Conservation (phyloP, 192 early-diverging fungal species). For the Entomortierella beljakovae region DNA sequence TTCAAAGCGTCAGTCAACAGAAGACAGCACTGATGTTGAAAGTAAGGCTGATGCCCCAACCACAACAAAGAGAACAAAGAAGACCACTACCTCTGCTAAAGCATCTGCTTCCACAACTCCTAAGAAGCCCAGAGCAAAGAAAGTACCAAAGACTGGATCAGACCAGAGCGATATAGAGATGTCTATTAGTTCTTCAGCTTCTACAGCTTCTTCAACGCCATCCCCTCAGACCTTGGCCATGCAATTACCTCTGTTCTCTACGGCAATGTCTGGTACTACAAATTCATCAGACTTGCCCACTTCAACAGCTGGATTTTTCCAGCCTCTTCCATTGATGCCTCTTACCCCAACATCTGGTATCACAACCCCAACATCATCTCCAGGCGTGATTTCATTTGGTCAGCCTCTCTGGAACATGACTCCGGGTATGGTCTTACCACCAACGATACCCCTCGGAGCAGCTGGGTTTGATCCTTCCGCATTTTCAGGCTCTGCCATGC, state of each 20-base stretch:
- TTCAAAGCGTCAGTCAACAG: conserved; percentile 44
- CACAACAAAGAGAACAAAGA: conserved; percentile 44
- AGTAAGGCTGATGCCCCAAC: conserved; percentile 17
- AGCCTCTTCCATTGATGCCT: conserved; percentile 33
- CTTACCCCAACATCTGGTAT: conserved; percentile 13
- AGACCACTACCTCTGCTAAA: conserved; percentile 18
- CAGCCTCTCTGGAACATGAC: conserved; percentile 48
- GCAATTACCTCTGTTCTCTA: conserved; percentile 16
- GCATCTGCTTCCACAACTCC: conserved; percentile 20
- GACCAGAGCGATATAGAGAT: conserved; percentile 54
- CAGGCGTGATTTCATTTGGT: conserved; percentile 30
- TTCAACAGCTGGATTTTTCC: conserved; percentile 45
- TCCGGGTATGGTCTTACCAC: conserved; percentile 40
- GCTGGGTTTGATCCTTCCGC: conserved; percentile 40
- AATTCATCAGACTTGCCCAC: conserved; percentile 21
- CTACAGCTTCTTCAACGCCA: conserved; percentile 27
- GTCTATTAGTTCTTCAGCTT: conserved; percentile 27
- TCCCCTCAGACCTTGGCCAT: conserved; percentile 38
- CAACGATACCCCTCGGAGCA: conserved; percentile 21
- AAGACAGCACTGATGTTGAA: conserved; percentile 31
- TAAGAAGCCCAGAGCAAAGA: conserved; percentile 49
- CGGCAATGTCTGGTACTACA: conserved; percentile 1
- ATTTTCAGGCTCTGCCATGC: conserved; percentile 21
- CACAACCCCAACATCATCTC: conserved; percentile 15
- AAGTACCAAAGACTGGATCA: conserved; percentile 35